Evolutionary conservation across 2,329 filamentous ascomycete genomes (phyloP), one percentile per base, ranked within the genome.

Genomic region (Penicillium sp.): DNA sequence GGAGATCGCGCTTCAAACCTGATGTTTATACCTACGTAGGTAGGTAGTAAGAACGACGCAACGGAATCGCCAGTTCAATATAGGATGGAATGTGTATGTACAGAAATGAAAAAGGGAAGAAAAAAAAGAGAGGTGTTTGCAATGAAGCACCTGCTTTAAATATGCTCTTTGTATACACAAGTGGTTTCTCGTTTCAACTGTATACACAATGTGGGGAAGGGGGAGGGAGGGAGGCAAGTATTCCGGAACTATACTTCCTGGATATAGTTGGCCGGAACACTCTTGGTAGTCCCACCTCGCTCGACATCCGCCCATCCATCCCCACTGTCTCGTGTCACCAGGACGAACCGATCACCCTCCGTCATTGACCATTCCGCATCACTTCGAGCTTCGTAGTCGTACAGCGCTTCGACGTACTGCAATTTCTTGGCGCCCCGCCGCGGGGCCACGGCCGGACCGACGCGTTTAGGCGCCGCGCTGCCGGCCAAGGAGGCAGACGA

Each of bases 221-320:
- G 2, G 18, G 40, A 8, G 48, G 18, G 18, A 18, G 18, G 18
- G 2, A 3, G 18, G 18, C 3, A 18, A 18, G 18, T 3, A 18
- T 18, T 18, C 18, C 18, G 3, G 18, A 18, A 18, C 51, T 61
- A 86, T 43, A 88, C 81, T 62, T 85, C 80, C 70, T 90, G 86
- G 50, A 97, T 81, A 73, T 97, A 98, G 68, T 89, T 95, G 34
- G 90, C 90, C 39, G 93, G 93, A 46, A 98, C 93, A 66, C 90
- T 95, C 64, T 84, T 90, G 42, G 84, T 88, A 36, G 83, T 75
- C 1, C 90, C 90, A 13, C 88, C 90, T 69, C 88, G 90, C 73
- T 97, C 93, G 13, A 98, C 93, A 73, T 97, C 93, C 27, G 85
- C 88, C 93, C 93, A 98, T 0, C 93, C 93, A 72, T 97, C 93